Base-by-base conservation (phyloP, 768 basidiomycete genomes). In the Serendipita vermifera region DNA sequence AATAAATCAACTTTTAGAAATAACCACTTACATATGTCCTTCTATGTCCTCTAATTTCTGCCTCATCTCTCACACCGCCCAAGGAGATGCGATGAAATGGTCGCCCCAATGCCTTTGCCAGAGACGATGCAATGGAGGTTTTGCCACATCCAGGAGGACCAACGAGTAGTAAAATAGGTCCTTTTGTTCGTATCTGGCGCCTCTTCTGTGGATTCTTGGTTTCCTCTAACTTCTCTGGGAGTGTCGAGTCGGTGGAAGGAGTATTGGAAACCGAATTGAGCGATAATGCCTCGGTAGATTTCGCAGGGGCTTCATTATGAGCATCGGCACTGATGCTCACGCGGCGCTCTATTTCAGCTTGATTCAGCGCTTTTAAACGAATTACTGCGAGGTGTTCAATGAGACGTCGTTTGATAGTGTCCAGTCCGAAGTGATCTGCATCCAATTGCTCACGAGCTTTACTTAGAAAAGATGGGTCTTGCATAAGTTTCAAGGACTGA, bases 351-450 rank as follows among this genome's bases (percentile, higher is more conserved):
- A 0, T 59, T 77, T 75, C 63, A 75, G 73, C 51, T 26, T 61
- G 57, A 58, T 58, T 57, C 53, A 55, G 60, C 51, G 29, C 55
- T 39, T 71, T 72, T 51, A 81, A 69, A 58, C 88, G 72, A 32
- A 93, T 83, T 9, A 96, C 85, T 0, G 89, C 91, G 36, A 97
- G 77, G 66, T 90, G 96, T 64, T 96, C 93, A 41, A 94, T 85
- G 2, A 94, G 68, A 7, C 92, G 76, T 60, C 87, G 83, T 75
- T 96, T 97, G 66, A 97, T 84, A 66, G 87, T 88, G 57, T 92
- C 88, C 15, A 97, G 73, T 1, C 93, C 93, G 62, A 83, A 94
- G 67, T 97, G 92, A 58, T 94, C 92, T 11, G 80, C 75, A 62
- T 97, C 91, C 6, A 97, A 79, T 64, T 87, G 89, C 20, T 72